Evolutionary conservation across 108 stramenopile species (phyloP), one percentile per base, ranked within the genome.

Genomic region (Fragilaria radians): DNA sequence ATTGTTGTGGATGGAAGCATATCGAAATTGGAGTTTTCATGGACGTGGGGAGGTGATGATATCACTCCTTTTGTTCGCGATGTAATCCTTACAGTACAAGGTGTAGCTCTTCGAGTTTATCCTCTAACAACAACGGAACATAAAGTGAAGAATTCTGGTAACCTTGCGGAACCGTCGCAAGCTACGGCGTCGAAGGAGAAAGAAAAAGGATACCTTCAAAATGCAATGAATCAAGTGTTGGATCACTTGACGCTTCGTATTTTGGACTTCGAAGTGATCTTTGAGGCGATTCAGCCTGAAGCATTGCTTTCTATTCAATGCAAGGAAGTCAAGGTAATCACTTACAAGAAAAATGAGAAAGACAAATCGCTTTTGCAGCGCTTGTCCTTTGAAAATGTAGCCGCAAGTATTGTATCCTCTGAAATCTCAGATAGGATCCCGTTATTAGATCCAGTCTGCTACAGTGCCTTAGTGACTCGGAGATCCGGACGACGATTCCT

Each of bases 391-490:
- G 46, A 42, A 24, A 67, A 67, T 36, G 52, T 53, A 3, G n/a
- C n/a, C n/a, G n/a, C n/a, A n/a, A n/a, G n/a, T n/a, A n/a, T n/a
- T n/a, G n/a, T n/a, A n/a, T n/a, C n/a, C n/a, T n/a, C n/a, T n/a
- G n/a, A n/a, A n/a, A 53, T 29, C 3, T 27, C 49, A 2, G 27
- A 36, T 18, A 28, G 57, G 26, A 56, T 56, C 54, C 73, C 69
- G 1, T 46, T 74, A 4, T 50, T 74, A 32, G 58, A 65, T 19
- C 73, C 73, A 50, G 56, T 74, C 45, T 66, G 65, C 46, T 74
- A 74, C 64, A 48, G 59, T 32, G 73, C 69, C 7, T 57, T 48
- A 45, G 52, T 66, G 11, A 66, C 52, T 30, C 48, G 65, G 42
- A 26, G 33, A 4, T 59, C 67, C 0, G 57, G 63, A 0, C 42